Conservation (phyloP, 345 rosid species). For the Schrenkiella parvula region DNA sequence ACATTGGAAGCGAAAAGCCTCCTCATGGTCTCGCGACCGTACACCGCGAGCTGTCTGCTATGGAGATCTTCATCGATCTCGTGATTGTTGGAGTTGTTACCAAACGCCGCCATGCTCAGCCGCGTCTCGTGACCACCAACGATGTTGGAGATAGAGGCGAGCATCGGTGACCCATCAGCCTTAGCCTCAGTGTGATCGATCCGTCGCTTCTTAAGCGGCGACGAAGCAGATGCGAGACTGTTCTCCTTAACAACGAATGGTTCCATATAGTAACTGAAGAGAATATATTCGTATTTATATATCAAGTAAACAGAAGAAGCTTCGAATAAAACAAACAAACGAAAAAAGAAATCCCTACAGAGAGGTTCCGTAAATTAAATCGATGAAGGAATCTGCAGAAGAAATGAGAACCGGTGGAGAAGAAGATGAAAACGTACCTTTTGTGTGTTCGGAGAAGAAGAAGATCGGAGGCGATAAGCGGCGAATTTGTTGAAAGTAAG, state of each 20-base stretch:
- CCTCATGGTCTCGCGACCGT: conserved; percentile 75
- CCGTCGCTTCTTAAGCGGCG: conserved; percentile 33
- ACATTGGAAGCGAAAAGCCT: conserved; percentile 63
- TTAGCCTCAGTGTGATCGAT: conserved; percentile 30
- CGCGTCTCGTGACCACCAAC: conserved; percentile 9
- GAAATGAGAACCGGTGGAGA: conserved; percentile 3
- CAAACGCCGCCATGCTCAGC: conserved; percentile 34
- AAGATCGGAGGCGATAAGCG: conserved; percentile 33
- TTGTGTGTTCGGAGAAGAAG: neutral
- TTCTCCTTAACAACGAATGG: conserved; percentile 32
- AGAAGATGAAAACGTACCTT: conserved; percentile 17
- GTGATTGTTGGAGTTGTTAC: conserved; percentile 31
- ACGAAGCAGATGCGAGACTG: conserved; percentile 27
- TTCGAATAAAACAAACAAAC: neutral
- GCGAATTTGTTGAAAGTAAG: conserved; percentile 17
- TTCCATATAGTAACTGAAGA: conserved; percentile 31
- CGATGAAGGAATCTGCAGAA: conserved; percentile 10
- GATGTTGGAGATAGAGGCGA: conserved; percentile 9
- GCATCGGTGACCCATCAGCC: conserved; percentile 3
- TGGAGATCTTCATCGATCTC: conserved; percentile 78
- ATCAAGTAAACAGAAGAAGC: conserved; percentile 8
- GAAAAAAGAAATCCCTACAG: neutral
- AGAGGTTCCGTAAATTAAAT: neutral
- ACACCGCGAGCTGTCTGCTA: conserved; percentile 77
- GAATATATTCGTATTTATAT: neutral